Evolutionary conservation across 345 rosid species (phyloP), one percentile per base, ranked within the genome.

Genomic region (Bruguiera parviflora): DNA sequence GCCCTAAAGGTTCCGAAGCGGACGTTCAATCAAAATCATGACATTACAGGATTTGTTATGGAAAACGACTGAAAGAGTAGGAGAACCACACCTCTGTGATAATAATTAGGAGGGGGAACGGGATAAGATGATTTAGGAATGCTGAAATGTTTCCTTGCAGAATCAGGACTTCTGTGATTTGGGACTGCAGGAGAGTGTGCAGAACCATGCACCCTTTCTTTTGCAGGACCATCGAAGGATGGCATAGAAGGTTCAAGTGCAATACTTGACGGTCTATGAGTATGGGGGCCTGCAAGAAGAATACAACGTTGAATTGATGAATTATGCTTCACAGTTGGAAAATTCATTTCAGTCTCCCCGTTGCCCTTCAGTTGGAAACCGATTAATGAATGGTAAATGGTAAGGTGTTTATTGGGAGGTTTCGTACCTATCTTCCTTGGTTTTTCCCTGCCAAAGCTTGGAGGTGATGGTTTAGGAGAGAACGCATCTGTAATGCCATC

Each of bases 221-320:
- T 70, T 52, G 58, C 68, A 60, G 81, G 78, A 58, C 57, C 63
- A 20, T 64, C 66, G 61, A 49, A 62, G 53, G 79, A 76, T 39
- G 81, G 24, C 32, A 53, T 31, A 8, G 86, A 79, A 49, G 92
- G 90, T 69, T 83, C 82, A 70, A 78, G 71, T 8, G 88, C 71
- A 58, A 86, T 88, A 72, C 87, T 84, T 21, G 85, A 71, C 69
- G 85, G 84, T 67, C 79, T 76, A 53, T 78, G 81, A 27, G 70
- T 71, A 71, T 53, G 76, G 27, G 66, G 67, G 9, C 55, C 93
- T 86, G 61, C 76, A 71, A 71, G 28, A 59, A 24, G 71, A 77
- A 65, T 51, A 61, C 18, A 71, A 57, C 29, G 27, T 64, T 71
- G 49, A 60, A 60, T 47, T 49, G n/a, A 20, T 33, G 58, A 4